Evolutionary conservation across 352 stramenopile species (phyloP), one percentile per base, ranked within the genome.

Genomic region (Phytopythium sindhum): DNA sequence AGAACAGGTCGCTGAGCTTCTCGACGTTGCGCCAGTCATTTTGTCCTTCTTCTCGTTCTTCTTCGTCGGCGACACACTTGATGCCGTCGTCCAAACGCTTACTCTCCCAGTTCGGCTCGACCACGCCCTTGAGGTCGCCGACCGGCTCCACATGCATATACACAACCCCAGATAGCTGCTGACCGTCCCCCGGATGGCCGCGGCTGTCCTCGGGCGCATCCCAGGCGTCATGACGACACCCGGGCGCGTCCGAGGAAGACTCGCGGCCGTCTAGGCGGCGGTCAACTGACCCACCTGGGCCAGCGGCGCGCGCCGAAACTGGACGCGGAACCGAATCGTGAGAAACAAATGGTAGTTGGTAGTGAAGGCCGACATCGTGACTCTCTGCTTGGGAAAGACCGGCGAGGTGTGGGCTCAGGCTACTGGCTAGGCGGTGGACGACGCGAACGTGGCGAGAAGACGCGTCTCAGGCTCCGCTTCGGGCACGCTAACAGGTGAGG

Each of bases 1-100:
- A 75, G 47, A 88, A 80, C 66, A 88, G 61, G 33, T 85, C 78
- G 47, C 68, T 88, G 26, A 88, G 67, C 53, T 80, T 67, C 45
- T 90, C 72, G 50, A 81, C 76, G 51, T 83, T 75, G 31, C 70
- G 58, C 65, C 66, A 81, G 64, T 87, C 80, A 31, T 75, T 65
- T 28, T 75, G 55, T 67, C 74, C 57, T 57, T 66, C 58, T 59
- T 42, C 47, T 35, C 61, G 35, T 54, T 65, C 37, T 24, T 68
- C 57, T 55, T 54, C 54, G 44, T 68, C 45, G n/a, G n/a, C 52
- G n/a, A 45, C 31, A 23, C 21, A 23, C 52, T 58, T 45, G 31
- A 28, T 11, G 7, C 19, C 31, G 33, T 17, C 29, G 21, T 29
- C 29, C 51, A 44, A 17, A 45, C 39, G 29, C 23, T 52, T 37